Evolutionary conservation across 371 early-diverging fungal genomes (phyloP).

Genomic region (Mucor piriformis): DNA sequence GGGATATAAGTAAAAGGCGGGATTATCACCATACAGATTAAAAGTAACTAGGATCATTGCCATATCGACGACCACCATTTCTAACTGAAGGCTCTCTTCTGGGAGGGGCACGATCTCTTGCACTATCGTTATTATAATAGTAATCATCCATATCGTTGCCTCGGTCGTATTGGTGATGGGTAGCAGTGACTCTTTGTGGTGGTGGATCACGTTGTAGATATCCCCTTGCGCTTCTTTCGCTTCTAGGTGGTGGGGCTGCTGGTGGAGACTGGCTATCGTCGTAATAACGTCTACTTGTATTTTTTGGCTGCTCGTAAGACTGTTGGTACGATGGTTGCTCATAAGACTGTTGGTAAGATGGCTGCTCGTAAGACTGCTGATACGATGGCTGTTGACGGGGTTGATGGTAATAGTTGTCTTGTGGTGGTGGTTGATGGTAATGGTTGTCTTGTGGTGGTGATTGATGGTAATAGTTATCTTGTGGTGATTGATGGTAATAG

Average conservation of each 20-base stretch:
- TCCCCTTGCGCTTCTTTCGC: slow-evolving; percentile 7
- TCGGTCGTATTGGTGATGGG: background rate
- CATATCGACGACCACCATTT: slow-evolving; percentile 18
- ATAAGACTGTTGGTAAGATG: background rate
- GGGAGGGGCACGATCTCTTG: background rate
- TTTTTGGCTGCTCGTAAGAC: background rate
- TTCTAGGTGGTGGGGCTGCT: background rate
- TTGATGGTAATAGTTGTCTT: background rate
- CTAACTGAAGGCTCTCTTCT: slow-evolving; percentile 9
- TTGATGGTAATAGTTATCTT: background rate
- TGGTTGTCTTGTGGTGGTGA: background rate
- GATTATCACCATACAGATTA: background rate
- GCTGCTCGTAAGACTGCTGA: too few species aligned
- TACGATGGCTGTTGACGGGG: background rate
- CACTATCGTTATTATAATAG: slow-evolving; percentile 1
- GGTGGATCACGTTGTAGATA: background rate
- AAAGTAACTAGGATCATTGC: slow-evolving; percentile 20
- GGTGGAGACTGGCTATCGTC: slow-evolving; percentile 3
- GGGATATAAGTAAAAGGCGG: background rate
- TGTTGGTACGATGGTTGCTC: too few species aligned
- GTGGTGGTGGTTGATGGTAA: background rate
- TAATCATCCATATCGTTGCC: slow-evolving; percentile 7
- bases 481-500: too few species aligned
- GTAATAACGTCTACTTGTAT: background rate
- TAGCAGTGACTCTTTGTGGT: background rate